Conservation (phyloP, 768 basidiomycete genomes). For the Suillus paluster region DNA sequence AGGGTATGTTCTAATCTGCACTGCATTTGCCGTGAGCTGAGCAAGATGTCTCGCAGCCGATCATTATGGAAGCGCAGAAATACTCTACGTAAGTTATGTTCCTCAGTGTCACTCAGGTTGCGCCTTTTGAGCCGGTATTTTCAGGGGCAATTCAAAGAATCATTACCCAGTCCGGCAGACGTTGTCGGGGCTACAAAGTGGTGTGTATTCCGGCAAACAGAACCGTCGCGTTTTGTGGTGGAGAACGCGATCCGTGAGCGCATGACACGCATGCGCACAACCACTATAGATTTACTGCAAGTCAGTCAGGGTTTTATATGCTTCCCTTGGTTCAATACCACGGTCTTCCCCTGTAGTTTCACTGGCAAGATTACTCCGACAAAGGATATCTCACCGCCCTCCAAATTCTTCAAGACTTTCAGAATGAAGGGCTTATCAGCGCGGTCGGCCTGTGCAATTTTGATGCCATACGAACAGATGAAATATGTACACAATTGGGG, state of each 20-base stretch:
- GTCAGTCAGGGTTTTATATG: constrained; percentile 37
- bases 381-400: constrained; percentile 52
- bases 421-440: constrained; percentile 59
- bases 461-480: constrained; percentile 73
- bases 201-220: constrained; percentile 71
- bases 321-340: constrained; percentile 6
- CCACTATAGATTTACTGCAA: constrained; percentile 73
- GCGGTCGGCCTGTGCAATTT: constrained; percentile 84
- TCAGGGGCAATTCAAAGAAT: constrained; percentile 72
- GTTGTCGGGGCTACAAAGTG: constrained; percentile 84
- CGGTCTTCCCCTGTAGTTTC: constrained; percentile 53
- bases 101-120: constrained; percentile 4
- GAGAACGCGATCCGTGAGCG: constrained; percentile 70
- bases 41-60: constrained; percentile 57
- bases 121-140: constrained; percentile 7
- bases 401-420: constrained; percentile 61
- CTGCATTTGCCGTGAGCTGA: constrained; percentile 3
- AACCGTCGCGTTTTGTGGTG: constrained; percentile 57
- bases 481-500: constrained; percentile 78
- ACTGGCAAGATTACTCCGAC: constrained; percentile 75
- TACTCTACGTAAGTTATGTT: constrained; percentile 65
- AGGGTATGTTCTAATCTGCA: constrained; percentile 29
- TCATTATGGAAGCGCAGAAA: constrained; percentile 85
- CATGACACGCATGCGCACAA: constrained; percentile 65
- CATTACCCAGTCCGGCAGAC: constrained; percentile 42